phyloP scores from a whole-genome alignment of 2,329 filamentous ascomycete species.

The Cordyceps militaris region DNA sequence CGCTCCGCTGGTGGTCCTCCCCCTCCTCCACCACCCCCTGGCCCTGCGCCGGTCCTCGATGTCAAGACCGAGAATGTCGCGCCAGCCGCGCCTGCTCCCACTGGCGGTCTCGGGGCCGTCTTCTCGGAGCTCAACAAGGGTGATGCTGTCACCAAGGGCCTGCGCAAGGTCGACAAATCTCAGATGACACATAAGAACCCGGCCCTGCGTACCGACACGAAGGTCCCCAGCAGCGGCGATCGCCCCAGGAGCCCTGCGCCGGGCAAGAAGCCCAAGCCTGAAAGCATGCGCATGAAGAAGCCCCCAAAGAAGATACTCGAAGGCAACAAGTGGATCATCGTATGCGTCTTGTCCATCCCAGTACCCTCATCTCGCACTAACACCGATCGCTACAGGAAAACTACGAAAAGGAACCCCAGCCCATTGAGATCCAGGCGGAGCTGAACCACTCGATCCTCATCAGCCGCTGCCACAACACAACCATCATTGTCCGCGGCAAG shows the following conservation, averaged over 20 bases:
- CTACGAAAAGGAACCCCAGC: constrained; percentile 66
- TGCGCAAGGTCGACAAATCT: constrained; percentile 89
- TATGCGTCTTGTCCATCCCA: constrained; percentile 30
- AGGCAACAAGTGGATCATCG: constrained; percentile 89
- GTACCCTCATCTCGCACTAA: constrained; percentile 7
- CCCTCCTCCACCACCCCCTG: constrained; percentile 57
- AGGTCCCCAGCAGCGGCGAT: constrained; percentile 53
- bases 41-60: constrained; percentile 60
- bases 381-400: constrained; percentile 57
- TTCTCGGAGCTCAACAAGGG: constrained; percentile 91
- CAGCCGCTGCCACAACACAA: constrained; percentile 83
- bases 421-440: constrained; percentile 74
- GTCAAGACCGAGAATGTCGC: constrained; percentile 38
- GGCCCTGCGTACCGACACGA: constrained; percentile 64
- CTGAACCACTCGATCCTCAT: constrained; percentile 88
- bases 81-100: constrained; percentile 29
- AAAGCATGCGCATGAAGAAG: constrained; percentile 79
- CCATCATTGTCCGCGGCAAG: constrained; percentile 84
- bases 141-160: constrained; percentile 74
- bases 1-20: constrained; percentile 43
- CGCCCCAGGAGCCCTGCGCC: constrained; percentile 82
- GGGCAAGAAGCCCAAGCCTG: constrained; percentile 78
- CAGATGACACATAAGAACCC: constrained; percentile 99
- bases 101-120: constrained; percentile 71
- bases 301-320: constrained; percentile 71